Percentiles rank a stretch among this genome's conserved stretches.
phyloP scores from a whole-genome alignment of 352 stramenopile genomes.

The Phytophthora brassicae region DNA sequence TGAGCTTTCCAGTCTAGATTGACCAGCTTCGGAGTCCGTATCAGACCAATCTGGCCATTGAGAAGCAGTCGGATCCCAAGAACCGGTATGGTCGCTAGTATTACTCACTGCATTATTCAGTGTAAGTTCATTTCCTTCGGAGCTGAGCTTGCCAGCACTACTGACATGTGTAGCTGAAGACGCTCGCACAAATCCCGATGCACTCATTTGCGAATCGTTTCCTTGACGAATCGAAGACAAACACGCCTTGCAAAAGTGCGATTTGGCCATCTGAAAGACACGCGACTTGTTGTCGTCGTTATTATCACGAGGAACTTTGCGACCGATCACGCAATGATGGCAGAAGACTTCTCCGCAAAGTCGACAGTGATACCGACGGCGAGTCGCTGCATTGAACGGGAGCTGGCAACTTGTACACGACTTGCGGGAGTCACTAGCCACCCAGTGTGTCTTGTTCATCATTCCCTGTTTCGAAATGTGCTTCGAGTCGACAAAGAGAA shows the following conservation, averaged over 20 bases:
- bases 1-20: constrained; percentile 31
- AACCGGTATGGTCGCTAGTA: constrained; percentile 5
- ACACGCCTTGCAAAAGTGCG: constrained; percentile 63
- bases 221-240: constrained; percentile 42
- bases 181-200: neutral
- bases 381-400: constrained; percentile 53
- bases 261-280: constrained; percentile 55
- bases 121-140: constrained; percentile 3
- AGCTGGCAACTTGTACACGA: constrained; percentile 63
- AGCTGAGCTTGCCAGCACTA: constrained; percentile 4
- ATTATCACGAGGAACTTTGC: constrained; percentile 40
- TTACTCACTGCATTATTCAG: constrained; percentile 18
- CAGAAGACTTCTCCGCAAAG: constrained; percentile 82
- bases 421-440: constrained; percentile 51
- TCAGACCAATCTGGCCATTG: constrained; percentile 44
- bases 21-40: constrained; percentile 39
- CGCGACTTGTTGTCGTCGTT: constrained; percentile 29
- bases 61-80: constrained; percentile 29
- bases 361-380: constrained; percentile 69
- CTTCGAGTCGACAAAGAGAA: constrained; percentile 59
- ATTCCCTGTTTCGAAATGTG: constrained; percentile 61
- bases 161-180: constrained; percentile 12
- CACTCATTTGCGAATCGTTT: constrained; percentile 12
- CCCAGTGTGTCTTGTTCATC: constrained; percentile 54
- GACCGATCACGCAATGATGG: constrained; percentile 60